Evolutionary conservation across 202 grass and related monocot species (phyloP), one percentile per base, ranked within the genome.

Genomic region (Brachypodium distachyon): DNA sequence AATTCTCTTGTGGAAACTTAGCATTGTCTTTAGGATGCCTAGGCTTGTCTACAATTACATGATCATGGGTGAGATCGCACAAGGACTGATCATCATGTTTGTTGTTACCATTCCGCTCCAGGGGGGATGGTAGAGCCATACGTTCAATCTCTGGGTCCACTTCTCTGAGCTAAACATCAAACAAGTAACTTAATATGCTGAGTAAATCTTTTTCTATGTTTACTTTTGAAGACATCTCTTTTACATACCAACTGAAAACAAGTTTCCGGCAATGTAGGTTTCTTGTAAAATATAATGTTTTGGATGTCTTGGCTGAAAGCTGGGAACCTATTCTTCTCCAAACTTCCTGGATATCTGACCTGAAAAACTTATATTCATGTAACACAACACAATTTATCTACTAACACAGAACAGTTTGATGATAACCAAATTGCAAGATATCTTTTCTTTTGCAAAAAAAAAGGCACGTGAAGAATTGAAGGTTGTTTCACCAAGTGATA

Each of bases 121-220:
- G 23, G 44, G 73, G 34, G 12, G 34, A 53, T 21, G 42, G 33
- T 61, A 34, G 21, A 46, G 9, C 26, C 53, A 71, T 19, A 76
- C n/a, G 34, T 14, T 25, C 4, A 2, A 75, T 77, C 37, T 81
- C 78, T 72, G 23, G 49, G 18, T 63, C 65, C 43, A 82, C 29
- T 77, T 81, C 65, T 57, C 19, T 64, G 23, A 86, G 78, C 84
- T 86, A 73, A 64, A 77, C 21, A 86, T 44, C 54, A 81, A 76
- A 61, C 12, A 52, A 42, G 19, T 23, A 64, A 46, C 19, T 47
- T 37, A 86, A 25, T n/a, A 47, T 34, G 17, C 56, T 4, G 8
- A 65, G 9, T 13, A 40, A 17, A 17, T 16, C 14, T 10, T 69
- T 43, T 77, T 70, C 12, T 42, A 65, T 63, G 48, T 25, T 14